Evolutionary conservation across 345 rosid genomes (phyloP).

Genomic region (Eucalyptus tenuipes): DNA sequence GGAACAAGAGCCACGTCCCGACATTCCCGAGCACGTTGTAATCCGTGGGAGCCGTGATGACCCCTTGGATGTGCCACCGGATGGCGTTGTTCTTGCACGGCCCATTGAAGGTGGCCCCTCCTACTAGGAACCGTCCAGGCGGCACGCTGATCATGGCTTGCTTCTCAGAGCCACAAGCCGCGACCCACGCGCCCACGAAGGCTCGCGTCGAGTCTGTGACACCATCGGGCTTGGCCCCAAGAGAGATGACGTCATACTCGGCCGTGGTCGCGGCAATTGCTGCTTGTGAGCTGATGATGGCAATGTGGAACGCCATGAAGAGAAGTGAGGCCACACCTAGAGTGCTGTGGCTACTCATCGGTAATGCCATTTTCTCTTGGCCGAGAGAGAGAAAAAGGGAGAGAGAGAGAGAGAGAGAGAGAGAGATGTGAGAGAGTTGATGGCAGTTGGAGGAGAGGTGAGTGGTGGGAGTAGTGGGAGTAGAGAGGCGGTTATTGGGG

Average conservation of each 20-base stretch:
- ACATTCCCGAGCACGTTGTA: constrained; percentile 4
- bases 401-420: neutral
- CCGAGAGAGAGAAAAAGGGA: neutral
- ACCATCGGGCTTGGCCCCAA: constrained; percentile 43
- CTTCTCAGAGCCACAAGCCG: constrained; percentile 39
- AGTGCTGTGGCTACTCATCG: neutral
- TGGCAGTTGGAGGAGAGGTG: neutral
- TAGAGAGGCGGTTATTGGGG: neutral
- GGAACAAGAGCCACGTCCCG: constrained; percentile 9
- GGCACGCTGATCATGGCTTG: constrained; percentile 51
- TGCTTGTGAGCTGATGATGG: neutral
- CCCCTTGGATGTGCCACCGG: constrained; percentile 8
- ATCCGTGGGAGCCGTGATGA: constrained; percentile 15
- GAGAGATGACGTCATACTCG: neutral
- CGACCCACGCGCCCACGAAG: constrained; percentile 40
- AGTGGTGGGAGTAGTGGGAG: neutral
- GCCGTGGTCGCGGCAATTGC: neutral
- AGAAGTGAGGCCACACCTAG: neutral
- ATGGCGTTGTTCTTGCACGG: constrained; percentile 18
- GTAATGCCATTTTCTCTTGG: neutral
- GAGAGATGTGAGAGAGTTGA: neutral
- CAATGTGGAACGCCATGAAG: neutral
- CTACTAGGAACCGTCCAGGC: constrained; percentile 12
- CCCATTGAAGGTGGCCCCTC: neutral
- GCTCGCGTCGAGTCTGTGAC: constrained; percentile 44